Evolutionary conservation across 192 early-diverging fungal genomes (phyloP), one percentile per base, ranked within the genome.

Genomic region (Rhizophagus clarus): DNA sequence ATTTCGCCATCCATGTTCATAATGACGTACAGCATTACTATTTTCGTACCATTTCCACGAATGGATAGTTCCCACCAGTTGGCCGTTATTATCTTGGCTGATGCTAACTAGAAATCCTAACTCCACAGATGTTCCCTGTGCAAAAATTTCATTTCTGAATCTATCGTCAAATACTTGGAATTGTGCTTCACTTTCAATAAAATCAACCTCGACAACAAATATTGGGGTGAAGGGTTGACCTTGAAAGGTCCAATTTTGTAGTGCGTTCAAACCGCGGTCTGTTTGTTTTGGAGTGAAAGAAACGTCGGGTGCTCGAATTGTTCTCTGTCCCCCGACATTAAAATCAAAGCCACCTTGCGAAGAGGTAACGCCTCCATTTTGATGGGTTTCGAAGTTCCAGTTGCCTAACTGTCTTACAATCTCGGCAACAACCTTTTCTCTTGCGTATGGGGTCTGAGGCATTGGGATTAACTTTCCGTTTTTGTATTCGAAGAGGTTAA

Each of bases 341-440:
- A 80, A 45, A 17, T 56, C 4, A 56, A 56, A 56, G 15, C 49
- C 49, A 56, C 49, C 49, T 56, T 56, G 49, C 14, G 79, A 72
- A 11, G 60, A 26, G 20, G 69, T 80, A 22, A 72, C 72, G n/a
- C 20, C 31, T 5, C 79, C 79, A 47, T 80, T 80, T 62, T 80
- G 79, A 10, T 40, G 49, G 0, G 79, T 80, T 66, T 74, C 31
- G 22, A 80, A n/a, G 42, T 80, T 80, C 79, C 79, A 80, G 37
- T 80, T 74, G 4, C 7, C 10, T 26, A 80, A 17, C n/a, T 80
- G 71, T 9, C n/a, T n/a, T 0, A 0, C 15, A 51, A 80, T 80
- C 20, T 61, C 61, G 2, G 1, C 20, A 32, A 75, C 79, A 67
- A 68, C 61, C 14, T 12, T 45, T 63, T 66, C 72, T 37, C n/a